phyloP scores from a whole-genome alignment of 768 basidiomycete genomes.

The Pholiota microspora region DNA sequence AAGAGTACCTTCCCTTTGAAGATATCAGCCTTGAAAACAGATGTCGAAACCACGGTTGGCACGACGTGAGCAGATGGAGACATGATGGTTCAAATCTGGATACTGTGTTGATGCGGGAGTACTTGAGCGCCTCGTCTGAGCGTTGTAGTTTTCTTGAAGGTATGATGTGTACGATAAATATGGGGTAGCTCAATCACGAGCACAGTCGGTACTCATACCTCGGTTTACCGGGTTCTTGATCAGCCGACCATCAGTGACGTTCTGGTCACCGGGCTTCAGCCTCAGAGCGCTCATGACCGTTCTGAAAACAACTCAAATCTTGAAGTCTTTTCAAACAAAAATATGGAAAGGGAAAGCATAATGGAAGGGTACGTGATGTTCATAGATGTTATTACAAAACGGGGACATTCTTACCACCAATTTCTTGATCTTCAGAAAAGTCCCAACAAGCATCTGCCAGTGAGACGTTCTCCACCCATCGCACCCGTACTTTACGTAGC shows the following conservation, averaged over 20 bases:
- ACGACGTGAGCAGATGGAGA: slow-evolving; percentile 37
- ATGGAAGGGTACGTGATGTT: no score
- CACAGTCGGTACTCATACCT: not conserved
- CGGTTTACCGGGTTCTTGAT: not conserved
- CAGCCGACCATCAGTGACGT: not conserved
- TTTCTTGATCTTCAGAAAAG: not conserved
- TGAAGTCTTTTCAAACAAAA: not conserved
- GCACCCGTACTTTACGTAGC: no score
- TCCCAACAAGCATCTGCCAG: no score
- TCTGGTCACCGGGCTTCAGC: not conserved
- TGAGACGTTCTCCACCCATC: no score
- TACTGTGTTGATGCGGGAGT: not conserved
- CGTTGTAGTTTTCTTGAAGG: not conserved
- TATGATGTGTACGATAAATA: not conserved
- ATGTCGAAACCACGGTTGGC: slow-evolving; percentile 50
- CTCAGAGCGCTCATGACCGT: not conserved
- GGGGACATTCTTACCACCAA: not conserved
- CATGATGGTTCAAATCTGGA: slow-evolving; percentile 27
- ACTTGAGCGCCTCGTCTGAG: not conserved
- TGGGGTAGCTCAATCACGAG: slow-evolving; percentile 1
- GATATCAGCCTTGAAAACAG: slow-evolving; percentile 74
- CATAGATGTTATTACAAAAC: not conserved
- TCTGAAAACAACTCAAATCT: not conserved
- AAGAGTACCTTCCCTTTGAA: slow-evolving; percentile 91
- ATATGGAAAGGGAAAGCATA: not conserved